Conservation (phyloP, 1,284 basidiomycete genomes). For the Sporisorium iseilematis-ciliati region DNA sequence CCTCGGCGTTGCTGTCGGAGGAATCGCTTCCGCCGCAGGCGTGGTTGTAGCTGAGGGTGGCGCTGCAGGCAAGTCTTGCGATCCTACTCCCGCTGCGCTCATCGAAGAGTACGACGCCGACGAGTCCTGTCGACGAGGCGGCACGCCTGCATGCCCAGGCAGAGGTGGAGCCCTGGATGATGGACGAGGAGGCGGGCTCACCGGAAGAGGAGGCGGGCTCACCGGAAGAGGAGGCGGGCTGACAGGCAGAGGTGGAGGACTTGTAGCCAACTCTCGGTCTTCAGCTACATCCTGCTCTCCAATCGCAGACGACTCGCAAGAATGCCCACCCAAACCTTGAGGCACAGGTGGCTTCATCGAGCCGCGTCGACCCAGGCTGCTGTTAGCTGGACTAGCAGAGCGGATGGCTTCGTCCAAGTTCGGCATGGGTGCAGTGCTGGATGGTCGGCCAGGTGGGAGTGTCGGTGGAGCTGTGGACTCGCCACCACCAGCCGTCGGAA, state of each 20-base stretch:
- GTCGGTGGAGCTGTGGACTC: constrained; percentile 23
- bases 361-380: constrained; percentile 26
- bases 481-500: constrained; percentile 18
- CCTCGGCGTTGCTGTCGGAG: constrained; percentile 8
- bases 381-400: constrained; percentile 37
- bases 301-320: constrained; percentile 29
- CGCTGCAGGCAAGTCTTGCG: constrained; percentile 30
- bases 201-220: constrained; percentile 49
- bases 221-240: constrained; percentile 48
- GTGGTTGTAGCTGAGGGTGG: constrained; percentile 18
- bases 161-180: constrained; percentile 83
- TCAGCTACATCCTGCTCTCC: constrained; percentile 34
- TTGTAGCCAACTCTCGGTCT: constrained; percentile 70
- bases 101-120: constrained; percentile 30
- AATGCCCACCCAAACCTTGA: constrained; percentile 29
- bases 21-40: constrained; percentile 19
- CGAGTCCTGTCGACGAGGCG: constrained; percentile 44
- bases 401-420: constrained; percentile 42
- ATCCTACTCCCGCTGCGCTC: background rate
- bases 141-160: constrained; percentile 89
- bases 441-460: constrained; percentile 36
- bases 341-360: constrained; percentile 49
- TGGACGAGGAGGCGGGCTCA: constrained; percentile 75
- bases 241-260: constrained; percentile 66
- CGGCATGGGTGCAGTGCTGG: constrained; percentile 42